Evolutionary conservation across 768 basidiomycete species (phyloP), one percentile per base, ranked within the genome.

Genomic region (Pulveroboletus sp.): DNA sequence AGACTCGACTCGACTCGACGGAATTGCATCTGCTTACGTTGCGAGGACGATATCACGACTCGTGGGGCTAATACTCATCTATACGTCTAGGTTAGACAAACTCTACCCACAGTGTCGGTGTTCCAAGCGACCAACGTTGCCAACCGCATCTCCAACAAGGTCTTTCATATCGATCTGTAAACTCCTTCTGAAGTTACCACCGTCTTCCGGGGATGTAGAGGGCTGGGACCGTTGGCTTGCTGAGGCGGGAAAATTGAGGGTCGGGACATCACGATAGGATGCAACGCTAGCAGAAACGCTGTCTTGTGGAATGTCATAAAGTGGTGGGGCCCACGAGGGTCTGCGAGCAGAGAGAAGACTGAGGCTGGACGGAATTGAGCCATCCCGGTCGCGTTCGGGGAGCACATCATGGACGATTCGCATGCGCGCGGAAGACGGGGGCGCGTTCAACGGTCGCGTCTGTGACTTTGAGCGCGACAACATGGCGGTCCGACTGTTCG

Each of bases 41-140:
- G 92, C 94, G 39, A 97, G 80, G 4, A 92, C 92, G 24, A 97
- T 78, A 63, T 97, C 94, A 18, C 94, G 78, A 46, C 82, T 86
- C 6, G 85, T 76, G 9, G 94, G 94, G 58, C 89, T 89, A 46
- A 96, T 94, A 50, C 87, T 90, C 90, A 93, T 90, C 89, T 92
- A 36, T 2, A 26, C 24, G n/a, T 2, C 13, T 15, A 15, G 18
- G 53, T 58, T 39, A 57, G 55, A 54, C 26, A 47, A 32, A 4
- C 7, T n/a, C n/a, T n/a, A 10, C 15, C 6, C 10, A 15, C 3
- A 24, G 3, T 2, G 17, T 8, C 13, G 24, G 39, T 4, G 14
- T 18, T 21, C 15, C 18, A 10, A 24, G 6, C 15, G 8, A 76
- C 86, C 63, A 47, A 89, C 88, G 65, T 89, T 91, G 8, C 89